phyloP scores from a whole-genome alignment of 2,329 filamentous ascomycete genomes.

The Ceratocystis alfenasii region DNA sequence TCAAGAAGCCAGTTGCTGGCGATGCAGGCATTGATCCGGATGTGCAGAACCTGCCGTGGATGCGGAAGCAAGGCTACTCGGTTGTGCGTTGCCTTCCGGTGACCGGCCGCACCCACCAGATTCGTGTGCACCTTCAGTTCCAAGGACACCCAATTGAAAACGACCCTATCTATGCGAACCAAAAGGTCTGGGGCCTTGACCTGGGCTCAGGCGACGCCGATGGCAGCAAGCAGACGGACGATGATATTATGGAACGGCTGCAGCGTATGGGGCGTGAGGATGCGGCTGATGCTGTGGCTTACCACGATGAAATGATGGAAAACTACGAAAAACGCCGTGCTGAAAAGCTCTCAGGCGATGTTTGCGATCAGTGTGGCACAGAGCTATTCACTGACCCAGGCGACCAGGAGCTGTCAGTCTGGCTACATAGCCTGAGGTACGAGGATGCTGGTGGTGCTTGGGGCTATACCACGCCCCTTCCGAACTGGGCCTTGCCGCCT shows the following conservation, averaged over 20 bases:
- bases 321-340: constrained; percentile 82
- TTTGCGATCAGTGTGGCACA: constrained; percentile 71
- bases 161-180: constrained; percentile 94
- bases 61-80: constrained; percentile 67
- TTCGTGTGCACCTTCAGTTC: constrained; percentile 89
- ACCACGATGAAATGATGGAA: constrained; percentile 88
- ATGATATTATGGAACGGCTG: constrained; percentile 77
- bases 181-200: constrained; percentile 73
- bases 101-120: constrained; percentile 87
- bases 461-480: constrained; percentile 76
- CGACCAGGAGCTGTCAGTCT: constrained; percentile 78
- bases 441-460: constrained; percentile 71
- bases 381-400: constrained; percentile 90
- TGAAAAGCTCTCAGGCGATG: constrained; percentile 80
- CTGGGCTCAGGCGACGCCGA: constrained; percentile 59
- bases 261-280: constrained; percentile 90
- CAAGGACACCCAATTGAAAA: constrained; percentile 92
- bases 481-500: constrained; percentile 77
- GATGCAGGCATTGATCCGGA: constrained; percentile 21
- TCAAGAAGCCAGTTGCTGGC: constrained; percentile 14
- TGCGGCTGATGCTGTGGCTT: constrained; percentile 77
- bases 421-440: constrained; percentile 85
- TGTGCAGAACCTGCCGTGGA: constrained; percentile 32
- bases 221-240: constrained; percentile 60
- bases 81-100: constrained; percentile 89